Evolutionary conservation across 129 eudicot species (phyloP).

Genomic region (Rutidosis leptorrhynchoides): DNA sequence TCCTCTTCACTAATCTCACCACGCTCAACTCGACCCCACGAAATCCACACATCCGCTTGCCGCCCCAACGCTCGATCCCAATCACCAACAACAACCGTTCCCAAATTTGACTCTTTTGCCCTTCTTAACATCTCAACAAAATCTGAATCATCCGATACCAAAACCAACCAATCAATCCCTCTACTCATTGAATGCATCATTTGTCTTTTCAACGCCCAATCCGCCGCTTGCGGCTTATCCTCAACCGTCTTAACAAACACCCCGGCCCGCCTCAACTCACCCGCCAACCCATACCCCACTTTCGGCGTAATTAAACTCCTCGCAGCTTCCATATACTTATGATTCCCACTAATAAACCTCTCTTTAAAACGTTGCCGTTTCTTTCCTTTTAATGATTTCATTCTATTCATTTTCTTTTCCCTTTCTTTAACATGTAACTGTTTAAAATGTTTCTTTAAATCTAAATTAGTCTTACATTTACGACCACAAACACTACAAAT

Average conservation of each 20-base stretch:
- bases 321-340: conserved; percentile 77
- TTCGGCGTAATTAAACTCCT: conserved; percentile 56
- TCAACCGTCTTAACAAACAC: conserved; percentile 85
- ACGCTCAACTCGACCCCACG: conserved; percentile 78
- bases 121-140: conserved; percentile 71
- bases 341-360: conserved; percentile 55
- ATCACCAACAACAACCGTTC: conserved; percentile 96
- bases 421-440: conserved; percentile 77
- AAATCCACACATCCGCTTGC: conserved; percentile 86
- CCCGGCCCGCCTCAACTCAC: conserved; percentile 79
- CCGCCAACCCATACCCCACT: conserved; percentile 78
- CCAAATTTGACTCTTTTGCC: conserved; percentile 75
- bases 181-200: conserved; percentile 80
- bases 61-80: conserved; percentile 77
- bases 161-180: conserved; percentile 84
- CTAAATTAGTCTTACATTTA: conserved; percentile 68
- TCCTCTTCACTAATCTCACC: conserved; percentile 75
- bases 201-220: conserved; percentile 93
- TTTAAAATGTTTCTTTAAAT: conserved; percentile 70
- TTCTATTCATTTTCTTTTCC: conserved; percentile 76
- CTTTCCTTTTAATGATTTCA: conserved; percentile 82
- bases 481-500: conserved; percentile 82
- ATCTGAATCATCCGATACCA: conserved; percentile 96
- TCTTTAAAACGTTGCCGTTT: conserved; percentile 79
- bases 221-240: conserved; percentile 98